Base-by-base conservation (phyloP, 2,329 filamentous ascomycete genomes). In the Colletotrichum nymphaeae region DNA sequence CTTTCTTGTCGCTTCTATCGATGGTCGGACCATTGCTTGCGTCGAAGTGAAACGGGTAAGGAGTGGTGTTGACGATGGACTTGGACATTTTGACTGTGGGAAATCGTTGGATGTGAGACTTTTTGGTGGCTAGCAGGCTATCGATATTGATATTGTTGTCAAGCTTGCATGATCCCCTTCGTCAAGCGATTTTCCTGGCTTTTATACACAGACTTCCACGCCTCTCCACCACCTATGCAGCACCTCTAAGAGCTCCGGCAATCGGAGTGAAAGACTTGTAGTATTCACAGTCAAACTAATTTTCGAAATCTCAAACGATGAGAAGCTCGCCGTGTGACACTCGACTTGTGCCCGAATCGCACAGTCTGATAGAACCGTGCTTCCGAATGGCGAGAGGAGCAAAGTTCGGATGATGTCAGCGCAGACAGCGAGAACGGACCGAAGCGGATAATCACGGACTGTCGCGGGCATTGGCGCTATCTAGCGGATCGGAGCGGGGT, bases 31-130 rank as follows among this genome's bases (percentile, higher is more conserved):
- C 24, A 56, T 22, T 68, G 37, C 55, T 69, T 7, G 58, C 58
- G 9, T 78, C 72, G 65, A 82, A 81, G 7, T 78, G 76, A 77
- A 82, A 82, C 14, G 81, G 81, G 60, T 82, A 82, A 3, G 78
- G 76, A 37, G 76, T 75, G 19, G 75, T 78, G 7, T 49, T 49
- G 42, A 49, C 42, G 42, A 49, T 49, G 4, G 79, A 78, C 67
- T 76, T 77, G 30, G 78, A 76, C 78, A 79, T 79, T 5, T 53
- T 22, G 42, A 22, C 19, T n/a, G 7, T 22, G 8, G 2, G 42
- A 3, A 49, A 49, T n/a, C 42, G 42, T 9, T 12, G 22, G 9
- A 49, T 35, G 4, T 35, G 16, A 0, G 14, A 19, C 6, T 35
- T 7, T 16, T 46, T n/a, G 19, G 12, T 30, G 14, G 22, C 24